Evolutionary conservation across 108 stramenopile genomes (phyloP).

Genomic region (Skeletonema grethae): DNA sequence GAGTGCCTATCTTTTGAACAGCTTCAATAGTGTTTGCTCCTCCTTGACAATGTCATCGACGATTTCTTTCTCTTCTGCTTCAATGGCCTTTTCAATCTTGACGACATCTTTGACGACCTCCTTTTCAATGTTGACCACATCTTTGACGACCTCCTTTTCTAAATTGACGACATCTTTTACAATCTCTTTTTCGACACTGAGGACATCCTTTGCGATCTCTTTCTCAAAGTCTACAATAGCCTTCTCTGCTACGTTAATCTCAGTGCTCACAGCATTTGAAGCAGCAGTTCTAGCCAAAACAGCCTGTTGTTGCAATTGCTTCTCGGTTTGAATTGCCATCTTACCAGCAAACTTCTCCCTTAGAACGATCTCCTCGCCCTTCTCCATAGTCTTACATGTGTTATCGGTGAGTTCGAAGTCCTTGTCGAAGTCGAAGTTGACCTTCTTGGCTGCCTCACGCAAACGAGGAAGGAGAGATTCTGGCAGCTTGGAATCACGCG

Average conservation of each 20-base stretch:
- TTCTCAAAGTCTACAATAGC: constrained; percentile 65
- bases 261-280: constrained; percentile 63
- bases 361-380: constrained; percentile 62
- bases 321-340: constrained; percentile 75
- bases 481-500: constrained; percentile 79
- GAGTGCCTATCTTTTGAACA: not conserved
- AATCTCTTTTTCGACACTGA: constrained; percentile 65
- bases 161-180: constrained; percentile 43
- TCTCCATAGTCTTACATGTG: constrained; percentile 57
- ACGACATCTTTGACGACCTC: constrained; percentile 41
- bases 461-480: constrained; percentile 78
- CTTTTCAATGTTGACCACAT: constrained; percentile 18
- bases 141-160: constrained; percentile 44
- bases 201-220: constrained; percentile 56
- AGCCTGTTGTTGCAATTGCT: constrained; percentile 78
- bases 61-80: constrained; percentile 11
- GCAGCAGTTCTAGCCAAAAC: constrained; percentile 75
- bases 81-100: constrained; percentile 36
- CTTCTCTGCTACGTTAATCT: constrained; percentile 70
- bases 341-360: constrained; percentile 87
- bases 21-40: not conserved
- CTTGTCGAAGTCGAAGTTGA: constrained; percentile 84
- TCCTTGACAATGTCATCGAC: not conserved
- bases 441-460: constrained; percentile 81
- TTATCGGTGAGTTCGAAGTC: constrained; percentile 83